These are phyloP conservation scores for Brachypodium distachyon DNA, from an alignment of 202 grass and related monocot species.

Conservation along the genomic window DNA sequence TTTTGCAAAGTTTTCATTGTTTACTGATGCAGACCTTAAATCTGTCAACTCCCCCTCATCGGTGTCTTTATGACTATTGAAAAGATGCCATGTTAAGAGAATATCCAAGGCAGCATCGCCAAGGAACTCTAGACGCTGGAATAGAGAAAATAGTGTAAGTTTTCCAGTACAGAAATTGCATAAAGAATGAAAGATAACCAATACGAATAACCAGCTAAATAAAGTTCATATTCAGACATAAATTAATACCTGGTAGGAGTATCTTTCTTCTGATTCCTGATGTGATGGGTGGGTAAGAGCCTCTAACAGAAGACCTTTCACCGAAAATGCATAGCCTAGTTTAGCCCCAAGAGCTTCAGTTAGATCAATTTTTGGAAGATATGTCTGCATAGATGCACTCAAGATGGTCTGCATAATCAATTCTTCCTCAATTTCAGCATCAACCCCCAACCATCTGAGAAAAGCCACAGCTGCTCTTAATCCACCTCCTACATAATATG, in stretches of 20 bases:
- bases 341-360: slow-evolving; percentile 74
- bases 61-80: slow-evolving; percentile 59
- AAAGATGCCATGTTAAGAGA: slow-evolving; percentile 67
- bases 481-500: slow-evolving; percentile 80
- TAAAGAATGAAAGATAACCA: not conserved
- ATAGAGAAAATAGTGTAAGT: not conserved
- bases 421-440: slow-evolving; percentile 39
- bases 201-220: slow-evolving; percentile 17
- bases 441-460: slow-evolving; percentile 79
- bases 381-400: slow-evolving; percentile 49
- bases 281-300: slow-evolving; percentile 79
- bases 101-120: slow-evolving; percentile 87
- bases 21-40: slow-evolving; percentile 86
- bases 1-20: slow-evolving; percentile 90
- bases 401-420: slow-evolving; percentile 44
- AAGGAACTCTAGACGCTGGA: slow-evolving; percentile 89
- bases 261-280: slow-evolving; percentile 56
- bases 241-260: slow-evolving; percentile 68
- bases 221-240: too few relatives aligned
- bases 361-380: slow-evolving; percentile 41
- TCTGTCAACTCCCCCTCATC: slow-evolving; percentile 84
- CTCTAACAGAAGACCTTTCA: slow-evolving; percentile 74
- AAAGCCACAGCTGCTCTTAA: slow-evolving; percentile 54
- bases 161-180: slow-evolving; percentile 14
- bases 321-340: slow-evolving; percentile 51